Evolutionary conservation across 371 early-diverging fungal species (phyloP).

Genomic region (Amoeboaphelidium protococcarum): DNA sequence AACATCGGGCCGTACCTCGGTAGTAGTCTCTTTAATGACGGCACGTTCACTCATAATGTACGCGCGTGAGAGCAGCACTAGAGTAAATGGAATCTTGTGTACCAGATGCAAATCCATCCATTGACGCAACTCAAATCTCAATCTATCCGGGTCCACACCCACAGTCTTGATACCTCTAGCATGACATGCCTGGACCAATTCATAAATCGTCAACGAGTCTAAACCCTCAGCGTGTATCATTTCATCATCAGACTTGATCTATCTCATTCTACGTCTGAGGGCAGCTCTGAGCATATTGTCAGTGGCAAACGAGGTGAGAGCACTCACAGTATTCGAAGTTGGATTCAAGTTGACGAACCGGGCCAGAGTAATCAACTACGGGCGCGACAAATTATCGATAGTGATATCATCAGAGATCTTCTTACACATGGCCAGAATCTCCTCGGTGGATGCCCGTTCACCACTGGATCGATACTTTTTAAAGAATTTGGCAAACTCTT

Average conservation of each 20-base stretch:
- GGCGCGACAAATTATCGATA: conserved; percentile 68
- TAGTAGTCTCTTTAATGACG: conserved; percentile 22
- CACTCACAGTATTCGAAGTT: conserved; percentile 18
- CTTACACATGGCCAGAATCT: conserved; percentile 51
- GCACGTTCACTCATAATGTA: conserved; percentile 39
- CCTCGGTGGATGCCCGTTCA: conserved; percentile 49
- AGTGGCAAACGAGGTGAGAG: conserved; percentile 76
- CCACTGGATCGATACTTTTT: conserved; percentile 60
- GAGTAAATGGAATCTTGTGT: conserved; percentile 68
- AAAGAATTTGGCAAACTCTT: conserved; percentile 55
- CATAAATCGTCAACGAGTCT: conserved; percentile 49
- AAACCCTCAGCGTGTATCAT: conserved; percentile 65
- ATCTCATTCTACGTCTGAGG: conserved; percentile 52
- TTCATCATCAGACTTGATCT: conserved; percentile 67
- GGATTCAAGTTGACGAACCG: conserved; percentile 20
- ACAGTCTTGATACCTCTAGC: conserved; percentile 69
- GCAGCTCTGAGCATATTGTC: conserved; percentile 74
- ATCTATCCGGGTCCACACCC: conserved; percentile 56
- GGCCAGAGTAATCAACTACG: conserved; percentile 77
- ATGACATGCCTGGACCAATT: conserved; percentile 60
- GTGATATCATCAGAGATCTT: conserved; percentile 76
- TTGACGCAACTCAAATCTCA: conserved; percentile 60
- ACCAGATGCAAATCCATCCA: conserved; percentile 81
- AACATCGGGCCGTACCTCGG: conserved; percentile 7
- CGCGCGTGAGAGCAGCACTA: conserved; percentile 71